phyloP scores from a whole-genome alignment of 805 yeast species.

The Pichia thaimueangensis region DNA sequence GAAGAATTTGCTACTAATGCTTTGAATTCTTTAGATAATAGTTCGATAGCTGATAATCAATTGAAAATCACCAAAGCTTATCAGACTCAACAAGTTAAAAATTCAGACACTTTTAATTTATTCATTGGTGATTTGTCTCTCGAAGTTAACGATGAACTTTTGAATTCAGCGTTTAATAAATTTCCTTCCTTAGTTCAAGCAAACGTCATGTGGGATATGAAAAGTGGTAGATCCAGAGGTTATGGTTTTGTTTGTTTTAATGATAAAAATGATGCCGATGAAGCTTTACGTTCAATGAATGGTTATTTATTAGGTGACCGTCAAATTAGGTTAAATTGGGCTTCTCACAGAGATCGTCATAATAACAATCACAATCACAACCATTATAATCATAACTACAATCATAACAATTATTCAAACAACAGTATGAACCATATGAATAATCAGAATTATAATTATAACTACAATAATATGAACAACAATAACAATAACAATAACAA shows the following conservation, averaged over 20 bases:
- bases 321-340: conserved; percentile 83
- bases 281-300: conserved; percentile 66
- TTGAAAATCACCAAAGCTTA: conserved; percentile 77
- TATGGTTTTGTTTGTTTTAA: conserved; percentile 83
- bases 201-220: conserved; percentile 97
- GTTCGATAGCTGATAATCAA: conserved; percentile 43
- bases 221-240: conserved; percentile 85
- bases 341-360: conserved; percentile 55
- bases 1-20: conserved; percentile 58
- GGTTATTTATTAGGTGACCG: conserved; percentile 69
- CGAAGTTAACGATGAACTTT: conserved; percentile 74
- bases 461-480: background rate
- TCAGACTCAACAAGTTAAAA: conserved; percentile 65
- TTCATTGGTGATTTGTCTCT: conserved; percentile 83
- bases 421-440: background rate
- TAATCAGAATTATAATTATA: background rate
- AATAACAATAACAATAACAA: background rate
- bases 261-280: conserved; percentile 62
- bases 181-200: conserved; percentile 68
- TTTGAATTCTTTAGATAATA: conserved; percentile 52
- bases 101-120: conserved; percentile 53
- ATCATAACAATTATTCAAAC: background rate
- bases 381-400: background rate
- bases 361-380: conserved; percentile 6
- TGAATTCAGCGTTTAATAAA: conserved; percentile 49